Percentiles rank a stretch among this genome's conserved stretches.
Evolutionary conservation across 768 basidiomycete genomes (phyloP).

Genomic region (Termitomyces sp.): DNA sequence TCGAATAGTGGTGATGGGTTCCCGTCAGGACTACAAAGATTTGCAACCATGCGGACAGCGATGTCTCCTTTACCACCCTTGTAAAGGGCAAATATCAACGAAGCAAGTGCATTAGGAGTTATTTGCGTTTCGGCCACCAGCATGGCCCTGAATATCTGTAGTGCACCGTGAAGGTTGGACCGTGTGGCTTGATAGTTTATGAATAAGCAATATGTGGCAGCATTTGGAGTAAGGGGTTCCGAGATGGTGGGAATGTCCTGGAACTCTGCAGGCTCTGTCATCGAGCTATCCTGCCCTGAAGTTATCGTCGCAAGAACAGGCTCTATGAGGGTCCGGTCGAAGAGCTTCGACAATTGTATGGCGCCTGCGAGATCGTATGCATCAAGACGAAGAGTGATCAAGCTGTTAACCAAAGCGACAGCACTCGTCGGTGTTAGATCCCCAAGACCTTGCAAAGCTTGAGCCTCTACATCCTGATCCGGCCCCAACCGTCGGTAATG

Average conservation of each 20-base stretch:
- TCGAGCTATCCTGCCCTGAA: neutral
- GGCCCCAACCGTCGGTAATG: conserved; percentile 58
- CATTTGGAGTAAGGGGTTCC: conserved; percentile 38
- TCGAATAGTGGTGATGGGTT: conserved; percentile 24
- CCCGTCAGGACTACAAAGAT: conserved; percentile 33
- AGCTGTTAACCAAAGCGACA: conserved; percentile 60
- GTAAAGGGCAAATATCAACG: conserved; percentile 56
- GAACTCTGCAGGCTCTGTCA: neutral
- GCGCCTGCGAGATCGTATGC: conserved; percentile 43
- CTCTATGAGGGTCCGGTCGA: conserved; percentile 28
- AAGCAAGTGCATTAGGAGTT: conserved; percentile 41
- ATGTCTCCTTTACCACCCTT: conserved; percentile 36
- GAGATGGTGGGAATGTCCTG: conserved; percentile 3
- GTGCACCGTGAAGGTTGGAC: conserved; percentile 38
- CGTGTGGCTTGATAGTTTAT: conserved; percentile 49
- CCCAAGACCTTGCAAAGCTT: conserved; percentile 43
- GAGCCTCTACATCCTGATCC: conserved; percentile 48
- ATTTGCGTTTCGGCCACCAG: conserved; percentile 33
- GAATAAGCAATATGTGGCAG: conserved; percentile 57
- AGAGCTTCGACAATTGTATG: conserved; percentile 42
- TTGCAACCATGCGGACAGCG: conserved; percentile 49
- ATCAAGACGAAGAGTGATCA: conserved; percentile 62
- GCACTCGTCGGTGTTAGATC: conserved; percentile 33
- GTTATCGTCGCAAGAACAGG: conserved; percentile 18
- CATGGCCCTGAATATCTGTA: conserved; percentile 46